Evolutionary conservation across 208 protist genomes (phyloP).

Genomic region (Trypanosoma theileri): DNA sequence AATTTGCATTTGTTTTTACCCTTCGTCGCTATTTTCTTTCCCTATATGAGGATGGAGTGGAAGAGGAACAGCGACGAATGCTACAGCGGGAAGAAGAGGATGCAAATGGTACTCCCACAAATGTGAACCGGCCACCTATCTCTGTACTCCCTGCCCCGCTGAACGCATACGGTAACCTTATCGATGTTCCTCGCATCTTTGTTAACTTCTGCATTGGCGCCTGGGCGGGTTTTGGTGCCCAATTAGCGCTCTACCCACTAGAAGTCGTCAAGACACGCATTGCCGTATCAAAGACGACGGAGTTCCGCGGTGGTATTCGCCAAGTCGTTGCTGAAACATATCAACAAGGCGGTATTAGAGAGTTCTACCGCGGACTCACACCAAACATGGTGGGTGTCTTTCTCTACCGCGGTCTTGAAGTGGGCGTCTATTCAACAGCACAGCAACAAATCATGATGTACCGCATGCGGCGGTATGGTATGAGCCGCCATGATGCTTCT

Average conservation of each 20-base stretch:
- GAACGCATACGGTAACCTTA: constrained; percentile 43
- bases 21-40: constrained; percentile 78
- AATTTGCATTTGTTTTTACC: constrained; percentile 90
- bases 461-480: constrained; percentile 60
- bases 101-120: neutral
- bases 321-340: constrained; percentile 67
- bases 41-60: constrained; percentile 77
- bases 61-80: constrained; percentile 37
- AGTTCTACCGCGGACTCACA: constrained; percentile 82
- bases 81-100: neutral
- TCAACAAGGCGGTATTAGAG: constrained; percentile 55
- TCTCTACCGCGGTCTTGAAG: constrained; percentile 85
- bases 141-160: constrained; percentile 69
- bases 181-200: constrained; percentile 56
- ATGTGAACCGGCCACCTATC: neutral
- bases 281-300: constrained; percentile 62
- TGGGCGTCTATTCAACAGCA: constrained; percentile 85
- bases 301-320: constrained; percentile 69
- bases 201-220: constrained; percentile 87
- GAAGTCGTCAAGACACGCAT: constrained; percentile 93
- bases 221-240: constrained; percentile 78
- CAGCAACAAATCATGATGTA: constrained; percentile 88
- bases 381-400: constrained; percentile 90
- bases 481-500: constrained; percentile 63
- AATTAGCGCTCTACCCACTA: constrained; percentile 86